Base-by-base conservation (phyloP, 208 protist species). In the Herpetomonas samuelpessoai region DNA sequence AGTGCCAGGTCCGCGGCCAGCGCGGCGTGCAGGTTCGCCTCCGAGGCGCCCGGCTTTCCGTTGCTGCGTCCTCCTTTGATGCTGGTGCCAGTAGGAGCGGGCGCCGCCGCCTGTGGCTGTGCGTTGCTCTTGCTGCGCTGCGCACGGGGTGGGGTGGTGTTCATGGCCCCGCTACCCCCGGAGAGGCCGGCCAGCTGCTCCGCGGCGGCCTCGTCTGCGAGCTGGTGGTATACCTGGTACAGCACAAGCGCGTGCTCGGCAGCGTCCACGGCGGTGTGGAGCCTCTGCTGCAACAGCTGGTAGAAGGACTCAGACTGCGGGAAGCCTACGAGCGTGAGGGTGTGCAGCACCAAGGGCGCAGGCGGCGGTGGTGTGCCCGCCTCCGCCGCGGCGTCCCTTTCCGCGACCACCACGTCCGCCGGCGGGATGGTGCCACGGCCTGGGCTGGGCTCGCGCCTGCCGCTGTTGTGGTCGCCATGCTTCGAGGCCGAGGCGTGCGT, bases 11-110 rank as follows among this genome's bases (percentile, higher is more conserved):
- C 27, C 9, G 35, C 14, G 35, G 35, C 35, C 14, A 6, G 35
- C 35, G 14, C 35, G 9, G 35, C 6, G 9, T 6, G 35, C 35
- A 14, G 6, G 35, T 14, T 41, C 6, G 6, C 35, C 6, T 18
- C 35, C 71, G 51, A 24, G 86, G 59, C 46, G 88, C 86, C 41
- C 68, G 41, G 6, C 14, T 41, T 41, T 6, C 35, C 35, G 35
- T 41, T 41, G 35, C 35, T 41, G 35, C 35, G 9, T 6, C 35
- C 35, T 14, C 35, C 35, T 14, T 41, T 41, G 35, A 41, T 14
- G 35, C 14, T 41, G 9, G 35, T 14, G 35, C 9, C 6, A 14
- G 35, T 14, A 14, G 35, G 14, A 18, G 35, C 35, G 35, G 35
- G 9, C 35, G 6, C n/a, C 31, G 55, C 6, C 14, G 30, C 7